phyloP scores from a whole-genome alignment of 176 grass and related monocot genomes.

The Poa annua region DNA sequence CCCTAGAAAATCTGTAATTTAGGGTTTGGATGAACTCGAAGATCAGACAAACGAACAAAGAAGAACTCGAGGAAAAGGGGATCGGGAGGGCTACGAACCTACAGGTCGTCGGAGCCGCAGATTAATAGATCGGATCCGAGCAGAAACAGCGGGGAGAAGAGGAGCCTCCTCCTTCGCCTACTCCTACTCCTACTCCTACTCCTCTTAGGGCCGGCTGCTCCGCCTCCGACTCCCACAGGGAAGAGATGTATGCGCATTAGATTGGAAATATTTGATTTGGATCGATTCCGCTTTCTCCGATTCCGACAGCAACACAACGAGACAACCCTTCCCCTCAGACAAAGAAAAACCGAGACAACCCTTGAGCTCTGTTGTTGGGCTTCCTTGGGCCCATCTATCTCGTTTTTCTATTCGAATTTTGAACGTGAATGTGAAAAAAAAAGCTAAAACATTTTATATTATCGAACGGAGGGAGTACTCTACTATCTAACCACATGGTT shows the following conservation, averaged over 20 bases:
- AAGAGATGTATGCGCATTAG: slow-evolving; percentile 16
- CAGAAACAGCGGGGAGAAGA: background rate
- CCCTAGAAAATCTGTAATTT: background rate
- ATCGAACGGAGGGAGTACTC: no score
- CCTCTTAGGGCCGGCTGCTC: slow-evolving; percentile 1
- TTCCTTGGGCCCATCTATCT: background rate
- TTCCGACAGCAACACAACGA: slow-evolving; percentile 16
- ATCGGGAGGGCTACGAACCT: slow-evolving; percentile 10
- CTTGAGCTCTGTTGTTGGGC: slow-evolving; percentile 4
- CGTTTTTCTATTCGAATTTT: background rate
- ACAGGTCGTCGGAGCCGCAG: background rate
- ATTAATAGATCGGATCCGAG: slow-evolving; percentile 14
- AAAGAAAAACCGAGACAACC: background rate
- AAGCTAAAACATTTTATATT: no score
- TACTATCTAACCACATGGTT: no score
- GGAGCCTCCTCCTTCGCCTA: background rate
- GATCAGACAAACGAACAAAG: background rate
- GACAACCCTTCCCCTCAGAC: background rate
- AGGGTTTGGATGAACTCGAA: background rate
- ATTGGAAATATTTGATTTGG: background rate
- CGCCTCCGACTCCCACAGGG: background rate
- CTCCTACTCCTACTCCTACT: background rate
- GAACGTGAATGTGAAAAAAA: no score
- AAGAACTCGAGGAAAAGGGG: background rate
- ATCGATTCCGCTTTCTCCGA: background rate